Percentiles rank a stretch among this genome's conserved stretches.
phyloP scores from a whole-genome alignment of 116 monocot genomes.

The Posidonia oceanica region DNA sequence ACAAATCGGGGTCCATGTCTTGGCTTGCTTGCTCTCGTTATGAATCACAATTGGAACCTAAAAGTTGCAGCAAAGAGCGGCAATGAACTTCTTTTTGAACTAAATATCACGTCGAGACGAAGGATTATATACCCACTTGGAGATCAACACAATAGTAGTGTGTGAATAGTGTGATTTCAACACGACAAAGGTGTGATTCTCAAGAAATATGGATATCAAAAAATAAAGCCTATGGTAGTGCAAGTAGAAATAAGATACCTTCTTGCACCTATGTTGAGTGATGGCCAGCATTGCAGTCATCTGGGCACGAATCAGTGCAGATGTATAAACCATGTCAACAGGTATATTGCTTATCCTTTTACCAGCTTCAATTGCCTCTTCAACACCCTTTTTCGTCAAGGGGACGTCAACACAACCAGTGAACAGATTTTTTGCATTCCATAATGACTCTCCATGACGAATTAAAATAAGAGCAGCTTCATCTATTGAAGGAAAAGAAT shows the following conservation, averaged over 20 bases:
- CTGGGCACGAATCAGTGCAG: slow-evolving; percentile 87
- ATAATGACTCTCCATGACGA: slow-evolving; percentile 89
- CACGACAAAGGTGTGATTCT: background rate
- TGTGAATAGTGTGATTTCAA: no score
- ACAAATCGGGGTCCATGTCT: slow-evolving; percentile 57
- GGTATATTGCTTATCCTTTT: slow-evolving; percentile 90
- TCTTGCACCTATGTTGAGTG: slow-evolving; percentile 94
- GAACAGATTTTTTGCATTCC: slow-evolving; percentile 98
- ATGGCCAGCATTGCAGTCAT: slow-evolving; percentile 99
- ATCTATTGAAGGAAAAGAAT: slow-evolving; percentile 24
- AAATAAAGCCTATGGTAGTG: background rate
- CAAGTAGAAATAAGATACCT: slow-evolving; percentile 26
- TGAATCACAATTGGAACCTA: slow-evolving; percentile 90
- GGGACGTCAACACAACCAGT: slow-evolving; percentile 99
- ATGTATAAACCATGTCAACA: slow-evolving; percentile 83
- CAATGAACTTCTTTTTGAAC: background rate
- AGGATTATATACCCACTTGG: no score
- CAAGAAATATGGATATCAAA: background rate
- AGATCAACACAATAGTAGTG: no score
- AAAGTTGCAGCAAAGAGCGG: no score
- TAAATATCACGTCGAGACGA: background rate
- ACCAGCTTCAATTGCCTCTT: slow-evolving; percentile 97
- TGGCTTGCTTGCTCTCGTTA: slow-evolving; percentile 59
- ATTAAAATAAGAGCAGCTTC: slow-evolving; percentile 94
- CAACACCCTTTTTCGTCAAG: slow-evolving; percentile 83